Base-by-base conservation (phyloP, 257 asterid genomes). In the Eustoma russellianum region DNA sequence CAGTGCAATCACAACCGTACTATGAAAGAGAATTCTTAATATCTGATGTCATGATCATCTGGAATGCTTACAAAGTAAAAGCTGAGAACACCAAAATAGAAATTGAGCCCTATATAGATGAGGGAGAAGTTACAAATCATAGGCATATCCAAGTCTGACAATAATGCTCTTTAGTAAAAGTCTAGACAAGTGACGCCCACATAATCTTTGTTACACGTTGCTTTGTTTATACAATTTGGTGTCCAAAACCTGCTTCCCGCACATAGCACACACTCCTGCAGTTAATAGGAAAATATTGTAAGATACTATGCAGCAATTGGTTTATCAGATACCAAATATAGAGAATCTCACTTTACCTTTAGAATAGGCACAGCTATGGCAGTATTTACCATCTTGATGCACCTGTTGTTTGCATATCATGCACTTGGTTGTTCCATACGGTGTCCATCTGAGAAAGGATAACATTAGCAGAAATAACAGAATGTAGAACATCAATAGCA, bases 221-320 rank as follows among this genome's bases (percentile, higher is more conserved):
- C 99, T 92, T 77, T 92, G 99, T 76, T 88, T 92, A 85, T 88
- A 92, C 6, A 74, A 46, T 73, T 88, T 85, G 70, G 99, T 92
- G 78, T 92, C 99, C 15, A 92, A 88, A 12, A 92, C 99, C 81
- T 92, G 97, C 71, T 92, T 88, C 30, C 99, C 99, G 13, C 99
- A 92, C 95, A 92, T 88, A 13, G 99, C 99, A 68, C 99, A 92
- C 4, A 85, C 97, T 63, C 99, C 99, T 92, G 83, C 90, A 81
- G 15, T 30, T 60, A 18, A 74, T 40, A 33, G 55, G 13, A 66
- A 13, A 19, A 50, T 9, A 41, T 65, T 5, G 52, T 65, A 40
- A 46, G 52, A 13, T 5, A 8, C 43, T 35, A 53, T 28, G 50
- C 24, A 34, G 48, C 38, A 17, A 41, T 52, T 2, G 16, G 12